These are phyloP conservation scores for Hypericum androsaemum DNA, from an alignment of 345 rosid species.

Conservation along the genomic window DNA sequence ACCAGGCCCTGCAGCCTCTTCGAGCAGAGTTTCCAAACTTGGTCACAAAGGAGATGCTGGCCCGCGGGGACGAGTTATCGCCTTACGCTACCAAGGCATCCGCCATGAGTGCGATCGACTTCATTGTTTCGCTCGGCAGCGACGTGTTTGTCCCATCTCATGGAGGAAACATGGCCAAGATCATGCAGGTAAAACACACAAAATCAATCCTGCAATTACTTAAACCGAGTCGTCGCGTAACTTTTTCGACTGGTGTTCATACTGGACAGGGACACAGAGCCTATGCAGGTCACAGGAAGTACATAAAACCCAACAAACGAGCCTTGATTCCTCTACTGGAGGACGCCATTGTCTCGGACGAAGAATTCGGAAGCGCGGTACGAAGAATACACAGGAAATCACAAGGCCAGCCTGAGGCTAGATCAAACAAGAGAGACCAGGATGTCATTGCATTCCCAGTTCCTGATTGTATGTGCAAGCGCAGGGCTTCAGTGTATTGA, in stretches of 20 bases:
- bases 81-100: slow-evolving; percentile 50
- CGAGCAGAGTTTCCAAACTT: slow-evolving; percentile 39
- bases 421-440: slow-evolving; percentile 39
- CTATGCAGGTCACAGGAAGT: slow-evolving; percentile 62
- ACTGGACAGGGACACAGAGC: slow-evolving; percentile 46
- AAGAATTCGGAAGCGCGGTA: slow-evolving; percentile 36
- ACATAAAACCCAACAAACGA: slow-evolving; percentile 61
- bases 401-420: slow-evolving; percentile 48
- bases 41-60: slow-evolving; percentile 47
- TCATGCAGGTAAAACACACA: slow-evolving; percentile 41
- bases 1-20: slow-evolving; percentile 46
- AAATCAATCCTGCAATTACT: background rate
- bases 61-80: slow-evolving; percentile 43
- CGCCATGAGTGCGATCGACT: slow-evolving; percentile 64
- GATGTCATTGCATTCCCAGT: slow-evolving; percentile 63
- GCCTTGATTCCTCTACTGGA: slow-evolving; percentile 50
- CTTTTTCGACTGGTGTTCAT: background rate
- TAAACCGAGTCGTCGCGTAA: background rate
- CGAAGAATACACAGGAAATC: slow-evolving; percentile 49
- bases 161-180: slow-evolving; percentile 80
- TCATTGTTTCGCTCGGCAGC: slow-evolving; percentile 57
- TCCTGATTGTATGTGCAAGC: slow-evolving; percentile 70
- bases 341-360: slow-evolving; percentile 35
- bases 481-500: slow-evolving; percentile 14
- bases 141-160: slow-evolving; percentile 71